Percentiles rank a stretch among this genome's conserved stretches.
These are phyloP conservation scores for Phytopythium vexans DNA, from an alignment of 352 stramenopile genomes.

Conservation along the genomic window DNA sequence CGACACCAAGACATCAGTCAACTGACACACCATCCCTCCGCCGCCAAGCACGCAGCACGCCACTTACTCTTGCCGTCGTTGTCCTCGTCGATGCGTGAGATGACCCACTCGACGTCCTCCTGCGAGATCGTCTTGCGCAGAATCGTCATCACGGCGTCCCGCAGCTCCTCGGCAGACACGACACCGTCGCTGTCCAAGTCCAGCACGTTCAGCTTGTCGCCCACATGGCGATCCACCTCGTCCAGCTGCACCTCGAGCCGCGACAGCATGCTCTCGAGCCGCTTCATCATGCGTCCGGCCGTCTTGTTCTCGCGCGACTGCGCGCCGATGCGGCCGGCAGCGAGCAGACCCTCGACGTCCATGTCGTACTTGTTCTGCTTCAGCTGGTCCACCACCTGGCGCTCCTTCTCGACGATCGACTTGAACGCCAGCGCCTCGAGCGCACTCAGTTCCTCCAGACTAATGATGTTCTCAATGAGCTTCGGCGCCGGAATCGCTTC, in stretches of 20 bases:
- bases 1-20: constrained; percentile 9
- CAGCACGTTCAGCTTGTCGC: constrained; percentile 97
- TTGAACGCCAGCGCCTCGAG: constrained; percentile 86
- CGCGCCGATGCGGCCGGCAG: constrained; percentile 76
- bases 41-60: constrained; percentile 2
- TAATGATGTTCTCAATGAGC: constrained; percentile 75
- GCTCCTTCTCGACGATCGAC: constrained; percentile 85
- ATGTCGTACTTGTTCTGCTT: constrained; percentile 90
- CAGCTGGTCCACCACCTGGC: constrained; percentile 77
- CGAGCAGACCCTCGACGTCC: constrained; percentile 76
- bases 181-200: constrained; percentile 97
- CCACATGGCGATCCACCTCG: constrained; percentile 95
- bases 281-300: constrained; percentile 90
- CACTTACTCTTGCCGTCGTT: constrained; percentile 84
- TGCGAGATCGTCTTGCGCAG: constrained; percentile 92
- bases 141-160: constrained; percentile 93
- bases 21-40: constrained; percentile 6
- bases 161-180: constrained; percentile 94
- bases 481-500: constrained; percentile 32
- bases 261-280: constrained; percentile 92
- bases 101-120: constrained; percentile 94
- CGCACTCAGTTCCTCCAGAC: constrained; percentile 73
- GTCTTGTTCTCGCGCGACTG: constrained; percentile 86
- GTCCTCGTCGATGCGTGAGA: constrained; percentile 91
- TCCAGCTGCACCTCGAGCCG: constrained; percentile 94